Conservation (phyloP, 208 protist genomes). For the Trypanosoma rangeli region DNA sequence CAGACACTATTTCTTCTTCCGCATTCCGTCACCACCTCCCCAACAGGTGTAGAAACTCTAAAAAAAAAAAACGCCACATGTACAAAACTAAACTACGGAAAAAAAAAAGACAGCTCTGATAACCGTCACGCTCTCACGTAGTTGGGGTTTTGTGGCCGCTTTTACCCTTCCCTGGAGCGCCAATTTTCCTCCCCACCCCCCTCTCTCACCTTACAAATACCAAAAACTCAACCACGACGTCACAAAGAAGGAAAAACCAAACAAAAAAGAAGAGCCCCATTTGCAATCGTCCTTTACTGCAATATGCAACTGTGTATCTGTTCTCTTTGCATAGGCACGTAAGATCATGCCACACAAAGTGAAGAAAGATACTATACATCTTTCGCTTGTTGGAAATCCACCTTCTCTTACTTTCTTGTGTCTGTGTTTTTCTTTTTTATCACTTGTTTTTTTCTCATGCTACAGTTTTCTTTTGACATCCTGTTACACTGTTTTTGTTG, state of each 20-base stretch:
- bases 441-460: not conserved
- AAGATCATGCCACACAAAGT: not conserved
- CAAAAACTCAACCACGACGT: no score
- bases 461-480: not conserved
- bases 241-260: not conserved
- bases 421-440: not conserved
- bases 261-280: not conserved
- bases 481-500: not conserved
- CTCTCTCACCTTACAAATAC: no score
- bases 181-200: no score
- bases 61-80: not conserved
- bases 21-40: not conserved
- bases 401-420: constrained; percentile 5
- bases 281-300: not conserved
- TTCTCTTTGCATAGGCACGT: not conserved
- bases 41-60: not conserved
- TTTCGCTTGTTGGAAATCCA: not conserved
- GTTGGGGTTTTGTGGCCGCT: no score
- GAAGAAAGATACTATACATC: not conserved
- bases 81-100: not conserved
- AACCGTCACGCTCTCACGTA: no score
- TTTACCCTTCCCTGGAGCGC: no score
- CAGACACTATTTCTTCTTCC: not conserved
- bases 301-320: not conserved
- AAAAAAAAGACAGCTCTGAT: not conserved